Conservation (phyloP, 805 yeast species). For the Cyberlindnera mississippiensis region DNA sequence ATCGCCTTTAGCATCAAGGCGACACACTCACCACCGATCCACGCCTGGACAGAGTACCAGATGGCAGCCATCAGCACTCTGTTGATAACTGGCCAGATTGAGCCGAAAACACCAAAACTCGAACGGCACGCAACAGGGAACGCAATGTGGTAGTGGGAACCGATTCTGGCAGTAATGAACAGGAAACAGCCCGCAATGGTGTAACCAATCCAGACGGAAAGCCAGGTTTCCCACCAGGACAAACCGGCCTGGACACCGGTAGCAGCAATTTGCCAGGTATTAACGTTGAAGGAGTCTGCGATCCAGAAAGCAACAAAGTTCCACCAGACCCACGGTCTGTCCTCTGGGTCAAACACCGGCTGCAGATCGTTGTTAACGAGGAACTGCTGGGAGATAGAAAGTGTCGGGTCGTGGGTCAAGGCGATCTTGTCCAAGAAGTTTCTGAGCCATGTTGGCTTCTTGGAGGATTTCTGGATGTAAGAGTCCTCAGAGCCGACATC, state of each 20-base stretch:
- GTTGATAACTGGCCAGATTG: slow-evolving; percentile 83
- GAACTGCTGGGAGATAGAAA: slow-evolving; percentile 59
- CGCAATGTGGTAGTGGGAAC: slow-evolving; percentile 74
- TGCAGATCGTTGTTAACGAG: slow-evolving; percentile 70
- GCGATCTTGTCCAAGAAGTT: slow-evolving; percentile 16
- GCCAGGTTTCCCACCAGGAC: slow-evolving; percentile 91
- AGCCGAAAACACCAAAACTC: slow-evolving; percentile 86
- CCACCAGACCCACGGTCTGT: slow-evolving; percentile 83
- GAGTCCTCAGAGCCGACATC: slow-evolving; percentile 13
- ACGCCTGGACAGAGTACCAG: slow-evolving; percentile 86
- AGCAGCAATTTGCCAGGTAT: slow-evolving; percentile 89
- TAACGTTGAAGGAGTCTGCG: slow-evolving; percentile 86
- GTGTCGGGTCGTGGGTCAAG: slow-evolving; percentile 26
- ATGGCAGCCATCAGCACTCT: slow-evolving; percentile 84
- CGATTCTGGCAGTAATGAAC: slow-evolving; percentile 66
- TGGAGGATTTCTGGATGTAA: slow-evolving; percentile 5
- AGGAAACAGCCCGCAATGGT: slow-evolving; percentile 66
- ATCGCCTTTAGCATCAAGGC: slow-evolving; percentile 72
- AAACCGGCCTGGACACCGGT: slow-evolving; percentile 77
- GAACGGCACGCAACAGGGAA: slow-evolving; percentile 83
- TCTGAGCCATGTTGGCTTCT: slow-evolving; percentile 7
- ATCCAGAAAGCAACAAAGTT: slow-evolving; percentile 82
- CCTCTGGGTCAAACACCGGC: slow-evolving; percentile 62
- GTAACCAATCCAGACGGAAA: slow-evolving; percentile 86
- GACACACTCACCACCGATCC: slow-evolving; percentile 84